Conservation (phyloP, 1,139 yeast species). For the Meyerozyma sp. region DNA sequence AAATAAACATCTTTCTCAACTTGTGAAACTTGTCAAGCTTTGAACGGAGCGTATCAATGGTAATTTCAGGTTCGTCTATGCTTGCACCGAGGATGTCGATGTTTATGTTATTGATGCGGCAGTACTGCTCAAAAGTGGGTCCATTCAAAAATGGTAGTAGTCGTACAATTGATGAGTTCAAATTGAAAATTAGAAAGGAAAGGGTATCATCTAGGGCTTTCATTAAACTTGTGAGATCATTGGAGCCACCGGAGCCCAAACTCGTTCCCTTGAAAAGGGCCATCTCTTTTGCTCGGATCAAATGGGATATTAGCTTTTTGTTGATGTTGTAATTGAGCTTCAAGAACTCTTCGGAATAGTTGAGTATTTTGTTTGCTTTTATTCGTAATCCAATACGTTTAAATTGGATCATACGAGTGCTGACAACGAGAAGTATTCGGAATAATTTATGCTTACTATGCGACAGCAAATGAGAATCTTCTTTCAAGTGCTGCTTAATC, state of each 20-base stretch:
- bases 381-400: constrained; percentile 20
- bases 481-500: constrained; percentile 6
- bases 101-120: constrained; percentile 31
- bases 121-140: constrained; percentile 35
- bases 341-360: constrained; percentile 25
- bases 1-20: constrained; percentile 32
- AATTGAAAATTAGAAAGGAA: constrained; percentile 23
- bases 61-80: constrained; percentile 10
- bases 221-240: constrained; percentile 5
- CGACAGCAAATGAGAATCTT: constrained; percentile 4
- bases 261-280: constrained; percentile 19
- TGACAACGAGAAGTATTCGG: constrained; percentile 26
- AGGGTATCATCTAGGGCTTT: constrained; percentile 6
- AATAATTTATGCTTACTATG: constrained; percentile 17
- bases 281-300: constrained; percentile 29
- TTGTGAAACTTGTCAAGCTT: constrained; percentile 29
- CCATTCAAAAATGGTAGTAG: constrained; percentile 36
- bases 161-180: constrained; percentile 23
- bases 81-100: constrained; percentile 9
- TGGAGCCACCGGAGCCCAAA: background rate
- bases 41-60: constrained; percentile 12
- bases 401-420: constrained; percentile 27
- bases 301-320: constrained; percentile 29
- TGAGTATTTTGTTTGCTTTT: constrained; percentile 20
- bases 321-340: constrained; percentile 33